Percentiles rank a stretch among this genome's conserved stretches.
phyloP scores from a whole-genome alignment of 2,329 filamentous ascomycete species.

The Aureobasidium sp. region DNA sequence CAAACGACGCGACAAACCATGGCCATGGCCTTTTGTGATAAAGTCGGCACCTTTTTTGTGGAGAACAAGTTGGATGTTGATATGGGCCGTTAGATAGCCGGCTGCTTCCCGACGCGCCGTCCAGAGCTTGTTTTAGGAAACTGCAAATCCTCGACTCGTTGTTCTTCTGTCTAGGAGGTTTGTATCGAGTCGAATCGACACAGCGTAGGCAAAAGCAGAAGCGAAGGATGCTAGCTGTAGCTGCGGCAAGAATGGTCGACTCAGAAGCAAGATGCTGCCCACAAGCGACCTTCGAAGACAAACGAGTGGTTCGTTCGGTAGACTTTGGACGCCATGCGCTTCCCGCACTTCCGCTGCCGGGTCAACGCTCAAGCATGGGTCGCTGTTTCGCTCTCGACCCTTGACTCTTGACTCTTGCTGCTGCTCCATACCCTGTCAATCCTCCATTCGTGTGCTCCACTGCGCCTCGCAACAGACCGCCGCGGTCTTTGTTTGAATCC shows the following conservation, averaged over 20 bases:
- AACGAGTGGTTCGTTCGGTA: neutral
- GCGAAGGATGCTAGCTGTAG: neutral
- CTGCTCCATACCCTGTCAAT: constrained; percentile 1
- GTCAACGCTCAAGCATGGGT: constrained; percentile 3
- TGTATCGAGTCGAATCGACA: neutral
- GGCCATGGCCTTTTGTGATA: constrained; percentile 3
- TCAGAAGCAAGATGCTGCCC: neutral
- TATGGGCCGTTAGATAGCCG: constrained; percentile 4
- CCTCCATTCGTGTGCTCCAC: neutral
- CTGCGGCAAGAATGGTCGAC: neutral
- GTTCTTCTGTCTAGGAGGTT: neutral
- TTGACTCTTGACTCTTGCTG: neutral
- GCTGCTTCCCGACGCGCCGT: constrained; percentile 6
- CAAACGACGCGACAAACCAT: constrained; percentile 4
- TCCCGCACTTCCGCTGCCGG: constrained; percentile 4
- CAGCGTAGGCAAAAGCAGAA: neutral
- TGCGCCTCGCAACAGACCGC: neutral
- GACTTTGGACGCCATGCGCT: neutral
- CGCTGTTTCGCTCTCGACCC: neutral
- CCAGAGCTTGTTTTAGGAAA: neutral
- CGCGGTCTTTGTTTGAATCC: neutral
- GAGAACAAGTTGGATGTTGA: constrained; percentile 5
- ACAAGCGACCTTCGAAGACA: neutral
- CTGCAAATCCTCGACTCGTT: neutral
- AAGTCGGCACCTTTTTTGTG: constrained; percentile 10